Percentiles rank a stretch among this genome's conserved stretches.
These are phyloP conservation scores for Ormosia semicastrata DNA, from an alignment of 306 rosid genomes.

Conservation along the genomic window DNA sequence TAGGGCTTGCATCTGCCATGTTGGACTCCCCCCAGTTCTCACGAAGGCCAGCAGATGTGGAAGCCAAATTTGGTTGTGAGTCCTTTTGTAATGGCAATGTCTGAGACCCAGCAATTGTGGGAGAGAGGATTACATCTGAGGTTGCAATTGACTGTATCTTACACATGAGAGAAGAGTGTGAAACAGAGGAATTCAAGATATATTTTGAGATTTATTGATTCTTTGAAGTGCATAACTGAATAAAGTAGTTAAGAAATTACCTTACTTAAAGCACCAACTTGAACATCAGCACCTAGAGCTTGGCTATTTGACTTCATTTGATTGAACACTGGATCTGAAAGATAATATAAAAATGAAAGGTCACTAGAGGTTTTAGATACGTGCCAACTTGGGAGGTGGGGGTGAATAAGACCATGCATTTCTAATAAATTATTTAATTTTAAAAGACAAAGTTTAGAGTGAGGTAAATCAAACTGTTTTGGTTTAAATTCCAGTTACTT, in stretches of 20 bases:
- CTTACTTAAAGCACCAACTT: conserved; percentile 68
- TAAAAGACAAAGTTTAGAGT: background rate
- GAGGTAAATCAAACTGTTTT: background rate
- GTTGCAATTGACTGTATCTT: conserved; percentile 54
- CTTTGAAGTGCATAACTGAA: background rate
- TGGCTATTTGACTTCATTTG: conserved; percentile 70
- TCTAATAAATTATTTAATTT: background rate
- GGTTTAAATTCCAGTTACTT: background rate
- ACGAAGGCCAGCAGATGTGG: conserved; percentile 66
- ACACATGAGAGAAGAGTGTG: background rate
- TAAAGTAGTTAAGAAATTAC: conserved; percentile 37
- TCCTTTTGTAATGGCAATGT: conserved; percentile 50
- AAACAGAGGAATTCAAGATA: background rate
- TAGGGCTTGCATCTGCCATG: conserved; percentile 81
- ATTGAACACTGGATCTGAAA: conserved; percentile 65
- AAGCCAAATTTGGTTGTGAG: conserved; percentile 49
- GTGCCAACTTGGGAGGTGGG: background rate
- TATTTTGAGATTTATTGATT: conserved; percentile 9
- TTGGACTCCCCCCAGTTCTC: conserved; percentile 95
- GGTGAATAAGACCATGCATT: background rate
- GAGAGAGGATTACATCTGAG: conserved; percentile 55
- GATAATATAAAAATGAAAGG: conserved; percentile 10
- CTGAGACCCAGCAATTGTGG: conserved; percentile 64
- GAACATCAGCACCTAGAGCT: conserved; percentile 59
- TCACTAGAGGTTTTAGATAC: background rate